Conservation (phyloP, 768 basidiomycete genomes). For the Xerocomellus dryophilus region DNA sequence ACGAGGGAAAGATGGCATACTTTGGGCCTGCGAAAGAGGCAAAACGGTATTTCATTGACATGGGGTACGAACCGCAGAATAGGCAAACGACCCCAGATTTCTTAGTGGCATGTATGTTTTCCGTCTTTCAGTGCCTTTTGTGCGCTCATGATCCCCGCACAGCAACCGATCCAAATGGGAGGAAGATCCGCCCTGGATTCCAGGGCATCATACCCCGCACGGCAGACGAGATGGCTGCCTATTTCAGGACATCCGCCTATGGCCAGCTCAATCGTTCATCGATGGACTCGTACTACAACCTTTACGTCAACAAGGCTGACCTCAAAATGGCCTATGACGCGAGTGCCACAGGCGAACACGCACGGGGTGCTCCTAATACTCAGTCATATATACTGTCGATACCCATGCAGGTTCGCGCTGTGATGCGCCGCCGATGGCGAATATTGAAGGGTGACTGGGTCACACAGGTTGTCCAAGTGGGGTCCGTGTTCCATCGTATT, state of each 20-base stretch:
- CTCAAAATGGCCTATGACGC: slow-evolving; percentile 41
- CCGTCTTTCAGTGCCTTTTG: background rate
- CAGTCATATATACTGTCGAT: slow-evolving; percentile 47
- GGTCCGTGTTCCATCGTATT: background rate
- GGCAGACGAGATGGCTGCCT: slow-evolving; percentile 53
- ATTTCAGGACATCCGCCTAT: slow-evolving; percentile 41
- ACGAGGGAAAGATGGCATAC: slow-evolving; percentile 9
- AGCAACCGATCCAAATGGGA: slow-evolving; percentile 60
- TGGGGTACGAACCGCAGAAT: slow-evolving; percentile 46
- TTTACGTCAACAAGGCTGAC: slow-evolving; percentile 45
- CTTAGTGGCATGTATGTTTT: slow-evolving; percentile 41
- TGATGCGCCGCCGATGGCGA: slow-evolving; percentile 33
- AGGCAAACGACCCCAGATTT: slow-evolving; percentile 62
- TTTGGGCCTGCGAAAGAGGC: slow-evolving; percentile 2
- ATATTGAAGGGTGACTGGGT: too few relatives aligned
- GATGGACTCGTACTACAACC: slow-evolving; percentile 42
- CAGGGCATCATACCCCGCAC: slow-evolving; percentile 45
- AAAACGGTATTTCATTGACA: slow-evolving; percentile 1
- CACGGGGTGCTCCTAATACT: slow-evolving; percentile 39
- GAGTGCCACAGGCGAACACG: slow-evolving; percentile 51
- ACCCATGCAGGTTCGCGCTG: slow-evolving; percentile 42
- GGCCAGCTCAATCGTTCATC: slow-evolving; percentile 45
- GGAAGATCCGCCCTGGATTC: slow-evolving; percentile 45
- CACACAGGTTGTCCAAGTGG: too few relatives aligned
- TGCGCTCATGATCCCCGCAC: background rate